These are phyloP conservation scores for Omphalotus olearius DNA, from an alignment of 1,284 basidiomycete genomes.

Conservation along the genomic window DNA sequence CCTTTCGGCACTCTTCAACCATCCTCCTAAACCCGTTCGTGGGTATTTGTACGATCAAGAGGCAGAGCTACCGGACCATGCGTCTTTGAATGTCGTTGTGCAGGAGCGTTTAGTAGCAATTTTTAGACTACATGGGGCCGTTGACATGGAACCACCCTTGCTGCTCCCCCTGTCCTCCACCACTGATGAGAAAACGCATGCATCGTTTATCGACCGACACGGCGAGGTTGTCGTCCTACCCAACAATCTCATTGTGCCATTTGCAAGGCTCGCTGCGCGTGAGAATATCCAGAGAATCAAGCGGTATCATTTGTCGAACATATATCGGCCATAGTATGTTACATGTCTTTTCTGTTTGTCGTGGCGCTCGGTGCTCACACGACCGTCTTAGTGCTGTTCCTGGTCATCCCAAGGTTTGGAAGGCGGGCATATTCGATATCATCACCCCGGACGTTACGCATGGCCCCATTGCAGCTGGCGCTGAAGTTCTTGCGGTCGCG, in stretches of 20 bases:
- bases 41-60: slow-evolving; percentile 81
- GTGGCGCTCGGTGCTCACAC: neutral
- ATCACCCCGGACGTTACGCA: slow-evolving; percentile 65
- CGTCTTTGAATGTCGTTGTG: slow-evolving; percentile 73
- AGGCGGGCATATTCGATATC: slow-evolving; percentile 76
- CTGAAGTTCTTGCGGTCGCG: slow-evolving; percentile 65
- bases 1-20: slow-evolving; percentile 67
- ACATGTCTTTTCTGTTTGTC: neutral
- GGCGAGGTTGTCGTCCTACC: slow-evolving; percentile 82
- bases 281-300: slow-evolving; percentile 79
- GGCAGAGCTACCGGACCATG: slow-evolving; percentile 66
- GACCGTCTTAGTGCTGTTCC: slow-evolving; percentile 43
- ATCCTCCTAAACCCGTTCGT: slow-evolving; percentile 61
- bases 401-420: slow-evolving; percentile 67
- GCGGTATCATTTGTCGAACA: slow-evolving; percentile 80
- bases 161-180: slow-evolving; percentile 67
- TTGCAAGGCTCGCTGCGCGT: slow-evolving; percentile 82
- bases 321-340: slow-evolving; percentile 61
- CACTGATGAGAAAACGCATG: slow-evolving; percentile 59
- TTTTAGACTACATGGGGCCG: slow-evolving; percentile 86
- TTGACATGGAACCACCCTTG: slow-evolving; percentile 81
- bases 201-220: slow-evolving; percentile 76
- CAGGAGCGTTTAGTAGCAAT: slow-evolving; percentile 72
- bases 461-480: slow-evolving; percentile 60
- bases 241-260: slow-evolving; percentile 74